These are phyloP conservation scores for Dunaliella primolecta DNA, from an alignment of 139 green algal genomes.

Conservation along the genomic window DNA sequence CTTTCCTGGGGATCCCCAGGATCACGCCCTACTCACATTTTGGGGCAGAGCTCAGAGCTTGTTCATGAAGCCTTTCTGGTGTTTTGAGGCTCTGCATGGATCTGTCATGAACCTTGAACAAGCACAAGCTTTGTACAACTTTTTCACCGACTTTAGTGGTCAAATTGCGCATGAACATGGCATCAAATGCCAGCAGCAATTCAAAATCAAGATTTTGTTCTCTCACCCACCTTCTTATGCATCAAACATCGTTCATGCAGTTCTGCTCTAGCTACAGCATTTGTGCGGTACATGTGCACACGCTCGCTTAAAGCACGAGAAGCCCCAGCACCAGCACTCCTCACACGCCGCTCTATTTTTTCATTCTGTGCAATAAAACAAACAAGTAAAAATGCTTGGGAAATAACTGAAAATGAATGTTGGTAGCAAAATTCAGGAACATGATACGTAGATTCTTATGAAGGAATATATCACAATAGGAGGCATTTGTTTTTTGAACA, in stretches of 20 bases:
- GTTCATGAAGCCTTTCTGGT: too few species aligned
- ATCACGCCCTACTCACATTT: too few species aligned
- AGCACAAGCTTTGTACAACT: too few species aligned
- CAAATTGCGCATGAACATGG: too few species aligned
- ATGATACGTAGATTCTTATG: neutral
- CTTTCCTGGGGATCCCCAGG: too few species aligned
- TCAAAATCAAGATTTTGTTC: too few species aligned
- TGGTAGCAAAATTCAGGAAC: neutral
- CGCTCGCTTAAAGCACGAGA: constrained; percentile 12
- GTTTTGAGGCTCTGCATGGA: too few species aligned
- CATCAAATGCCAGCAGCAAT: too few species aligned
- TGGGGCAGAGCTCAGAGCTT: too few species aligned
- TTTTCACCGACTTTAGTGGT: too few species aligned
- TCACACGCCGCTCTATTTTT: constrained; percentile 13
- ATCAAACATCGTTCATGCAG: neutral
- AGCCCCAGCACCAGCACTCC: constrained; percentile 11
- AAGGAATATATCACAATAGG: neutral
- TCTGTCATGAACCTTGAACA: too few species aligned
- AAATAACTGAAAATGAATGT: neutral
- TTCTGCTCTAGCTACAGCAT: neutral
- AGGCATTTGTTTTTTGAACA: neutral
- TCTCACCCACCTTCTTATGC: constrained; percentile 7
- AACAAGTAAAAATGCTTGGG: neutral
- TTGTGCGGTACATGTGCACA: constrained; percentile 27
- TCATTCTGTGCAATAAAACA: neutral